phyloP scores from a whole-genome alignment of 2,329 filamentous ascomycete genomes.

The Penicillium sp. region DNA sequence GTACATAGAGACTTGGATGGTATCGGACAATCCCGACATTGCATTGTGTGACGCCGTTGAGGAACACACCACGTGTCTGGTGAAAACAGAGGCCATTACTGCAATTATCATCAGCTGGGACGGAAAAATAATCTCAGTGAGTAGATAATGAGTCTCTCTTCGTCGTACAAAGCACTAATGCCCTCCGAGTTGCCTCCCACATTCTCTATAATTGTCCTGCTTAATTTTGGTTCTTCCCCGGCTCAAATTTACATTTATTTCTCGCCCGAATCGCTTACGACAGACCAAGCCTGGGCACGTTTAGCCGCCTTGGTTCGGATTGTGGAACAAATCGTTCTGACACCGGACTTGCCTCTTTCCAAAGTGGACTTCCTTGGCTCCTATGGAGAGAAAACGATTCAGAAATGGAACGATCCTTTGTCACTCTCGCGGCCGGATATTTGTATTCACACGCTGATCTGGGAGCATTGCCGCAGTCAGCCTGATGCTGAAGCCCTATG shows the following conservation, averaged over 20 bases:
- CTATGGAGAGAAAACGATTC: slow-evolving; percentile 1
- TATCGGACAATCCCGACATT: slow-evolving; percentile 7
- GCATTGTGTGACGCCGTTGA: not conserved
- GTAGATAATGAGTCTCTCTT: not conserved
- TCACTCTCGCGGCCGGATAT: not conserved
- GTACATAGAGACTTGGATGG: slow-evolving; percentile 1
- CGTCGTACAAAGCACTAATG: slow-evolving; percentile 3
- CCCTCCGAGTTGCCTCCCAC: not conserved
- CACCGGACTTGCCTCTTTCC: slow-evolving; percentile 1
- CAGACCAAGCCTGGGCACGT: slow-evolving; percentile 3
- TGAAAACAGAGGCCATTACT: not conserved
- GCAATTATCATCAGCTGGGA: slow-evolving; percentile 1
- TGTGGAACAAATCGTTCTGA: slow-evolving; percentile 1
- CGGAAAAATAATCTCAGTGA: slow-evolving; percentile 2
- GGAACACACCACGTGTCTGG: not conserved
- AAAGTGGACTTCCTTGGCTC: slow-evolving; percentile 4
- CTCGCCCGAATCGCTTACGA: slow-evolving; percentile 1
- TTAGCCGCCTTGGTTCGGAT: slow-evolving; percentile 1
- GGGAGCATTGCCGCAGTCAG: slow-evolving; percentile 3
- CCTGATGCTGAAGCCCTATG: slow-evolving; percentile 5
- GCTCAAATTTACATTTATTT: not conserved
- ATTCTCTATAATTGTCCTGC: slow-evolving; percentile 2
- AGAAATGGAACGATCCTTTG: slow-evolving; percentile 2
- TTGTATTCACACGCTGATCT: slow-evolving; percentile 4
- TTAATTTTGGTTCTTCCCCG: slow-evolving; percentile 1